A percentile compares a stretch with the other conserved stretches of the same genome.
These are phyloP conservation scores for Backusella mclennaniae DNA, from an alignment of 192 early-diverging fungal genomes.

Conservation along the genomic window DNA sequence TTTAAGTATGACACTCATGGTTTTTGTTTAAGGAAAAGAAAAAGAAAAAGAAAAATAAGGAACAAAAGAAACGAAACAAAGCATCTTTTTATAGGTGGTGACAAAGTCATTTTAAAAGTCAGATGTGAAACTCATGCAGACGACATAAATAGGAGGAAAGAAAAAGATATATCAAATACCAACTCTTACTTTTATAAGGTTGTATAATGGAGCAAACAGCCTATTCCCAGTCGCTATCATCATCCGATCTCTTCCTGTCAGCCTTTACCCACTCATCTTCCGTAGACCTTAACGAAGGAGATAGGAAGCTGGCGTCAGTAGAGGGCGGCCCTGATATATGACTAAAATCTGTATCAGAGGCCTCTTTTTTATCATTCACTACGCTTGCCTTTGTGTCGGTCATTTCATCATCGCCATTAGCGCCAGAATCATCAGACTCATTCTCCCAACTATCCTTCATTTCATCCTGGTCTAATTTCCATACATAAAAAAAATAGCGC, in stretches of 20 bases:
- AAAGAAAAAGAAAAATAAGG: neutral
- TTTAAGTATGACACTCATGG: constrained; percentile 30
- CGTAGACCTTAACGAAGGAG: constrained; percentile 17
- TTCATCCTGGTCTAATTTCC: constrained; percentile 51
- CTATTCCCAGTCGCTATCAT: constrained; percentile 37
- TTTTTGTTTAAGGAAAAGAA: neutral
- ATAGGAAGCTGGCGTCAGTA: constrained; percentile 29
- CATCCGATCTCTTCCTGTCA: constrained; percentile 14
- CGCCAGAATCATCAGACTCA: constrained; percentile 22
- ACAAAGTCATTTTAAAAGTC: neutral
- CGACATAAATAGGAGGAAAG: too few species aligned
- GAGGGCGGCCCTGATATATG: constrained; percentile 26
- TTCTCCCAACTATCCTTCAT: constrained; percentile 27
- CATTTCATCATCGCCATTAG: constrained; percentile 10
- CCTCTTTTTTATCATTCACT: neutral
- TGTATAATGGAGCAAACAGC: neutral
- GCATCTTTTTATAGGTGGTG: neutral
- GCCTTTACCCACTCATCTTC: constrained; percentile 27
- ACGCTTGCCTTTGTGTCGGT: neutral
- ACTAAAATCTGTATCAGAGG: constrained; percentile 23
- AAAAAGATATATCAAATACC: neutral
- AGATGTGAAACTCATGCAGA: neutral
- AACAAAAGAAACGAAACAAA: neutral
- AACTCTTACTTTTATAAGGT: neutral
- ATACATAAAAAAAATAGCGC: constrained; percentile 47